Percentiles rank a stretch among this genome's conserved stretches.
Evolutionary conservation across 176 grass and related monocot genomes (phyloP).

Genomic region (Hsuehochloa calcarea): DNA sequence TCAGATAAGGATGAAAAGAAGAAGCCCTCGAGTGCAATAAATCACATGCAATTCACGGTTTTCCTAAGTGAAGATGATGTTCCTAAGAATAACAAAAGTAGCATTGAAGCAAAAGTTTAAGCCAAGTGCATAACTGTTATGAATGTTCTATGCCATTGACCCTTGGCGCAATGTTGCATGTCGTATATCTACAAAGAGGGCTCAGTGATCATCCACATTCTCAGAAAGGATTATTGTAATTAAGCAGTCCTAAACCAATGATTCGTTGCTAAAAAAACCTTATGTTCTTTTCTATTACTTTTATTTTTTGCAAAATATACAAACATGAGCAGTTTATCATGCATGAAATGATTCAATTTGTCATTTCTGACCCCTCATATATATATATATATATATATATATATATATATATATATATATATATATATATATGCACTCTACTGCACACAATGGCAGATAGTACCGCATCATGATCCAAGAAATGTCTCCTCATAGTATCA

Average conservation of each 20-base stretch:
- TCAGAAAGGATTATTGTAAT: neutral
- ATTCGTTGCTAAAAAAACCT: neutral
- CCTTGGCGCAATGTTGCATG: neutral
- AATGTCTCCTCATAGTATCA: slow-evolving; percentile 31
- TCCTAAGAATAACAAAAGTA: neutral
- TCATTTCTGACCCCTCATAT: neutral
- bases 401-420: too few relatives aligned
- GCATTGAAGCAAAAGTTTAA: neutral
- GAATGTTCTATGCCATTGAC: neutral
- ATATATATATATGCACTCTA: neutral
- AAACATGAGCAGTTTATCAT: neutral
- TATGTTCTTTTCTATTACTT: neutral
- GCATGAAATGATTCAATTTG: neutral
- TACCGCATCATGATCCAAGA: slow-evolving; percentile 11
- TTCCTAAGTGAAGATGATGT: neutral
- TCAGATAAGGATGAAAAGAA: neutral
- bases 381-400: neutral
- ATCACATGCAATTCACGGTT: neutral
- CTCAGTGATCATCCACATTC: neutral
- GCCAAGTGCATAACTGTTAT: neutral
- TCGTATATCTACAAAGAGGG: neutral
- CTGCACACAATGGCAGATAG: neutral
- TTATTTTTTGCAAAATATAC: neutral
- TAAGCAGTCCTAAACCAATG: neutral
- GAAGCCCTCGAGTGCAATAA: neutral